These are phyloP conservation scores for Pythium volutum DNA, from an alignment of 352 stramenopile species.

Conservation along the genomic window DNA sequence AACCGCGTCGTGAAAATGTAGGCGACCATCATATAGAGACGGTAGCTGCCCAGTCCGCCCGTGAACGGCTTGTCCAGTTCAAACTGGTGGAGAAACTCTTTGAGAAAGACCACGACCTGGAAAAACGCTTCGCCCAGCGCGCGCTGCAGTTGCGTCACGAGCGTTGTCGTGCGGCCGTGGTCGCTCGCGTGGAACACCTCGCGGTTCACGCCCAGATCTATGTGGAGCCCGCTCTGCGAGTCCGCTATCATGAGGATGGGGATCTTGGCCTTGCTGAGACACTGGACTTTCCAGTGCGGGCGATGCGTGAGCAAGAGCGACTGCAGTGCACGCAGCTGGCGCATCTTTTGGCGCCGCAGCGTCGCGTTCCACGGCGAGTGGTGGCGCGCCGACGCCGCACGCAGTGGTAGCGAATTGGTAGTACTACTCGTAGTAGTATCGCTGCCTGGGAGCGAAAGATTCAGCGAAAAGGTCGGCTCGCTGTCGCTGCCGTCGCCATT, in stretches of 20 bases:
- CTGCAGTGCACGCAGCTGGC: constrained; percentile 51
- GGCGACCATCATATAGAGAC: constrained; percentile 80
- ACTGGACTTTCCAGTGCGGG: constrained; percentile 58
- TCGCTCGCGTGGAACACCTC: constrained; percentile 56
- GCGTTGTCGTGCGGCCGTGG: constrained; percentile 56
- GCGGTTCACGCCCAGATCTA: constrained; percentile 68
- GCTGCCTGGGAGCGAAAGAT: constrained; percentile 35
- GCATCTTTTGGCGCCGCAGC: constrained; percentile 55
- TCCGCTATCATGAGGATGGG: constrained; percentile 73
- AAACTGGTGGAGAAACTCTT: constrained; percentile 78
- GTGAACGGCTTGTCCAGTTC: constrained; percentile 80
- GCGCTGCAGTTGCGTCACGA: constrained; percentile 45
- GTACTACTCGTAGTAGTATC: background rate
- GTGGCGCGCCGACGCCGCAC: constrained; percentile 7
- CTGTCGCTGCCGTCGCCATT: constrained; percentile 28
- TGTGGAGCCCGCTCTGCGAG: constrained; percentile 40
- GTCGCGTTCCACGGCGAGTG: constrained; percentile 76
- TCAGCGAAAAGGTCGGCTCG: constrained; percentile 60
- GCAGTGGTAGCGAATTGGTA: background rate
- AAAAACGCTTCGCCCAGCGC: constrained; percentile 46
- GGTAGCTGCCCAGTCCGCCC: constrained; percentile 71
- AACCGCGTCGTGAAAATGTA: constrained; percentile 45
- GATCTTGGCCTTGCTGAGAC: constrained; percentile 66
- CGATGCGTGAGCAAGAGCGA: constrained; percentile 45
- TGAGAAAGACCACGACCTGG: constrained; percentile 60